Evolutionary conservation across 2,329 filamentous ascomycete genomes (phyloP), one percentile per base, ranked within the genome.

Genomic region (Pseudogymnoascus sp.): DNA sequence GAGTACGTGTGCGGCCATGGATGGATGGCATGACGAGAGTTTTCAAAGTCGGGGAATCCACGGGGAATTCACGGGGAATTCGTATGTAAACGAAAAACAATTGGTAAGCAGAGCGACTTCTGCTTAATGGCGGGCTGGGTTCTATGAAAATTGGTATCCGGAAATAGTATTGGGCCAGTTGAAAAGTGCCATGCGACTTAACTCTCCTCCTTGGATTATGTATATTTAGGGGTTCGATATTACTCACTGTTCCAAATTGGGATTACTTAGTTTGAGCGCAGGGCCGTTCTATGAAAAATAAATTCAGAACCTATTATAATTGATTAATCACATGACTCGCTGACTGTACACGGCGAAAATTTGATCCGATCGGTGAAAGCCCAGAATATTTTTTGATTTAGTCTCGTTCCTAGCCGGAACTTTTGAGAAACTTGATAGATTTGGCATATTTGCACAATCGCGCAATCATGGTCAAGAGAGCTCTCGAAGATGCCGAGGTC

Each of bases 401-500:
- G 50, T 14, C 50, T 56, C 50, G 50, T 56, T 36, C 50, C 50
- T 34, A 4, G 50, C 18, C 16, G 50, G 50, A 56, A 56, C 50
- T 56, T 28, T 28, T 56, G 50, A 61, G 60, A 34, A 44, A 61
- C 12, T 36, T 61, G 60, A 61, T 21, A 50, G 44, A 14, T 50
- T 61, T 34, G 60, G 34, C 44, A 61, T n/a, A 46, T 61, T 61
- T 42, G 38, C 28, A 44, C 44, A 59, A 63, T 56, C 34, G 14
- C 21, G 53, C 63, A 66, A 62, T 59, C 37, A 74, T 74, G 72
- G 60, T 67, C 12, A 74, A 74, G 70, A 70, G 71, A 37, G 67
- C 69, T 6, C 60, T 73, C 12, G 72, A 73, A 28, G 71, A 72
- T 42, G 60, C 71, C 10, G 70, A 66, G 16, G 56, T 71, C 7